Conservation (phyloP, 1,284 basidiomycete genomes). For the Tilletia setariae region DNA sequence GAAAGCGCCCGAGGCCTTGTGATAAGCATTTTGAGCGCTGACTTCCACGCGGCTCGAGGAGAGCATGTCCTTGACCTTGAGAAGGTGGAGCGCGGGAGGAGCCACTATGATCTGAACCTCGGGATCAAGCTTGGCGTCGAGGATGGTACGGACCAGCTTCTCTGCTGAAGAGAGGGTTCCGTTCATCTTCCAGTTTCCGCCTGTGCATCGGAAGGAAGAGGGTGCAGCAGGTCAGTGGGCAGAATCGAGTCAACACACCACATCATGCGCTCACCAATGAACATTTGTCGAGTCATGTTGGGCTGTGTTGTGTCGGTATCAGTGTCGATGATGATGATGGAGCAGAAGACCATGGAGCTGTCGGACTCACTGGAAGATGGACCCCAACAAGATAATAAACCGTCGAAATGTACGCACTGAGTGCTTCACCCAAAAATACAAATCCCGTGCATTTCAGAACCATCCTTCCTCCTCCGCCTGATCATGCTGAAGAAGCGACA, state of each 20-base stretch:
- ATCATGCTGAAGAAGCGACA: no score
- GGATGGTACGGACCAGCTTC: conserved; percentile 43
- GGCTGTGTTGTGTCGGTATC: not conserved
- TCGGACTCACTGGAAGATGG: not conserved
- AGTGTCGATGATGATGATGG: not conserved
- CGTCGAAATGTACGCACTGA: no score
- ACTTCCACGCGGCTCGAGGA: conserved; percentile 56
- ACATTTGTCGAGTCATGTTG: conserved; percentile 14
- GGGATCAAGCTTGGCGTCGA: conserved; percentile 44
- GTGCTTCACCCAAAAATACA: no score
- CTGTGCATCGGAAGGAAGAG: conserved; percentile 36
- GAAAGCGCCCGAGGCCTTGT: conserved; percentile 81
- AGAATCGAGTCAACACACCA: not conserved
- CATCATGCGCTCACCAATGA: conserved; percentile 4
- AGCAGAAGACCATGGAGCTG: not conserved
- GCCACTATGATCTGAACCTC: conserved; percentile 52
- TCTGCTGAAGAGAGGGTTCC: conserved; percentile 50
- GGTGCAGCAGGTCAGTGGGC: conserved; percentile 34
- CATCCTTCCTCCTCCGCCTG: no score
- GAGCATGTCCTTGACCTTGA: conserved; percentile 43
- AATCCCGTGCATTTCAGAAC: no score
- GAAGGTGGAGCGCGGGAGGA: conserved; percentile 50
- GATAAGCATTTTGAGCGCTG: conserved; percentile 88
- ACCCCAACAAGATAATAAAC: no score
- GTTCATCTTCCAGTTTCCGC: conserved; percentile 55